phyloP scores from a whole-genome alignment of 768 basidiomycete genomes.

The Suillus lakei region DNA sequence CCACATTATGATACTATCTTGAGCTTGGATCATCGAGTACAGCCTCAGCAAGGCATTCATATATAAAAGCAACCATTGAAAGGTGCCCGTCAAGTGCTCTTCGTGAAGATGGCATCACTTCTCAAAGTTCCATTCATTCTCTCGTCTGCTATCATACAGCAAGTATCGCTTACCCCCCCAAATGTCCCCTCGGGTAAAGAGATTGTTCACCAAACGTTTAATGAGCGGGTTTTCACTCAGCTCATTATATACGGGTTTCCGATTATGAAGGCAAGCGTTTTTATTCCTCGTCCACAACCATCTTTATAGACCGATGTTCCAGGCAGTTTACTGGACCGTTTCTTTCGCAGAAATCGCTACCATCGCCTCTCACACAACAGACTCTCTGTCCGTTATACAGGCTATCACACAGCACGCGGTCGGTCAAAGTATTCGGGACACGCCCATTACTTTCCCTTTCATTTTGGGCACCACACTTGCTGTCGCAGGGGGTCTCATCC shows the following conservation, averaged over 20 bases:
- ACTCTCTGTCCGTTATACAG: background rate
- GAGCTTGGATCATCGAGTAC: background rate
- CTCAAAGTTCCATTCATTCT: constrained; percentile 48
- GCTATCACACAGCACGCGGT: background rate
- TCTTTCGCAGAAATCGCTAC: constrained; percentile 1
- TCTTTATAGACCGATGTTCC: background rate
- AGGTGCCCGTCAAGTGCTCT: background rate
- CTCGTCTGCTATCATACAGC: constrained; percentile 44
- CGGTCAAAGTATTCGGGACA: background rate
- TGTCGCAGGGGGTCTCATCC: constrained; percentile 28
- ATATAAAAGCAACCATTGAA: background rate
- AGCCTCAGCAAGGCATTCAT: background rate
- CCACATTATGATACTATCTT: too few species aligned
- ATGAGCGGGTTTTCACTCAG: background rate
- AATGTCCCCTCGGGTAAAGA: constrained; percentile 43
- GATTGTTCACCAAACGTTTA: constrained; percentile 24
- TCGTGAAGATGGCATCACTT: constrained; percentile 29
- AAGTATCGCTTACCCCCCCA: constrained; percentile 49
- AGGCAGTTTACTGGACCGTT: constrained; percentile 3
- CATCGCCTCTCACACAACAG: background rate
- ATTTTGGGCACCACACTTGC: constrained; percentile 28
- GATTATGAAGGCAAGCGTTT: background rate
- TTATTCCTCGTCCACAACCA: background rate
- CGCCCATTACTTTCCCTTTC: constrained; percentile 10
- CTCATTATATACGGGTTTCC: background rate